Percentiles rank a stretch among this genome's conserved stretches.
phyloP scores from a whole-genome alignment of 2,329 filamentous ascomycete genomes.

The Pseudopyrenochaeta lycopersici region DNA sequence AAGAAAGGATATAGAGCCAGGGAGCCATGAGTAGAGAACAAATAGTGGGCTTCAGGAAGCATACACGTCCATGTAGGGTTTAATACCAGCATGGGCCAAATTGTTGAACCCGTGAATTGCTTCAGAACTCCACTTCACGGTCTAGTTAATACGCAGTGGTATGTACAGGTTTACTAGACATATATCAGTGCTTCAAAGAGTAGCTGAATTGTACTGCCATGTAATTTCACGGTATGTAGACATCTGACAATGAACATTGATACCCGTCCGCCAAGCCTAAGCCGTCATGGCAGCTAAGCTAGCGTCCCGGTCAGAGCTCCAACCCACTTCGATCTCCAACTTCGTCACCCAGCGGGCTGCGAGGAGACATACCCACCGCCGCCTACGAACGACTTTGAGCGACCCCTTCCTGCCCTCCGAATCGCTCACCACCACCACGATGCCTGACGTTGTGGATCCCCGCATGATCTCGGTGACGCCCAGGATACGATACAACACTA shows the following conservation, averaged over 20 bases:
- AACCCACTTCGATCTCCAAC: constrained; percentile 40
- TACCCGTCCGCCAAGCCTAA: background rate
- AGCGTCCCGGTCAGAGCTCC: constrained; percentile 33
- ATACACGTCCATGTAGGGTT: too few relatives aligned
- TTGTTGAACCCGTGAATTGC: too few relatives aligned
- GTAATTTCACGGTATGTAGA: too few relatives aligned
- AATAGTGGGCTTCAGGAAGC: too few relatives aligned
- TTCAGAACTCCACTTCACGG: too few relatives aligned
- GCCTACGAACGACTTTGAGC: constrained; percentile 25
- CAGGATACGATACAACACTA: constrained; percentile 94
- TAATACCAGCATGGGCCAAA: too few relatives aligned
- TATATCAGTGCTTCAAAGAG: too few relatives aligned
- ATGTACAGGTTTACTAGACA: too few relatives aligned
- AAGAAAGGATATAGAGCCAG: too few relatives aligned
- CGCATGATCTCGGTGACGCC: constrained; percentile 69
- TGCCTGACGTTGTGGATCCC: constrained; percentile 54
- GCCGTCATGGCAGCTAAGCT: constrained; percentile 8
- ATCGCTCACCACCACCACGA: constrained; percentile 41
- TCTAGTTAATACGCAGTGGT: too few relatives aligned
- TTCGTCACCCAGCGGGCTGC: constrained; percentile 29
- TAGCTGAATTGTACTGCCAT: too few relatives aligned
- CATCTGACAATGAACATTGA: background rate
- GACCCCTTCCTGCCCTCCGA: constrained; percentile 17
- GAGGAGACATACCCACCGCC: constrained; percentile 25
- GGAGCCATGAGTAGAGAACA: too few relatives aligned